Evolutionary conservation across 2,329 filamentous ascomycete species (phyloP).

Genomic region (Penicillium concentricum): DNA sequence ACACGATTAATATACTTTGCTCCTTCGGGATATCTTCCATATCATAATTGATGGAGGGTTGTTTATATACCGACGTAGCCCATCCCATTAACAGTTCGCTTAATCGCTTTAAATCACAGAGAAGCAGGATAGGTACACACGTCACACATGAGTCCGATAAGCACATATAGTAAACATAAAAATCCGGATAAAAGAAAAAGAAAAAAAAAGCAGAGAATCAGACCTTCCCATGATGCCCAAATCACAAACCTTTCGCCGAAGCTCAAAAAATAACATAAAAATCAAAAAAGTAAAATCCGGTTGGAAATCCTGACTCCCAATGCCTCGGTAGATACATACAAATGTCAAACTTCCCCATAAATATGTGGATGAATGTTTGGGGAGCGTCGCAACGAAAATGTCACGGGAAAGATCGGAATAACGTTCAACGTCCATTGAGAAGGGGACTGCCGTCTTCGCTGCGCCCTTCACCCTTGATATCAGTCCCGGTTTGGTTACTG

Average conservation of each 20-base stretch:
- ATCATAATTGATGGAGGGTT: constrained; percentile 16
- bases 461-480: constrained; percentile 19
- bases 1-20: background rate
- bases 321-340: constrained; percentile 16
- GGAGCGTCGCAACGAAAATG: constrained; percentile 2
- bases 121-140: constrained; percentile 21
- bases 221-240: constrained; percentile 19
- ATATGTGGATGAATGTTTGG: constrained; percentile 13
- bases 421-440: constrained; percentile 18
- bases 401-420: constrained; percentile 1
- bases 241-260: constrained; percentile 18
- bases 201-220: constrained; percentile 9
- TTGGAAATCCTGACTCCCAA: constrained; percentile 15
- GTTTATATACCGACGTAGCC: constrained; percentile 23
- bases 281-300: constrained; percentile 9
- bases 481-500: constrained; percentile 7
- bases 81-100: constrained; percentile 20
- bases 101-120: constrained; percentile 22
- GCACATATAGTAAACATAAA: constrained; percentile 12
- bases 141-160: constrained; percentile 28
- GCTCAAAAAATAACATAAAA: constrained; percentile 8
- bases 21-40: background rate
- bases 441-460: constrained; percentile 24
- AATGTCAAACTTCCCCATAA: constrained; percentile 1
- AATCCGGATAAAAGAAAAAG: constrained; percentile 3